Conservation (phyloP, 371 early-diverging fungal genomes). For the Mucor mucedo region DNA sequence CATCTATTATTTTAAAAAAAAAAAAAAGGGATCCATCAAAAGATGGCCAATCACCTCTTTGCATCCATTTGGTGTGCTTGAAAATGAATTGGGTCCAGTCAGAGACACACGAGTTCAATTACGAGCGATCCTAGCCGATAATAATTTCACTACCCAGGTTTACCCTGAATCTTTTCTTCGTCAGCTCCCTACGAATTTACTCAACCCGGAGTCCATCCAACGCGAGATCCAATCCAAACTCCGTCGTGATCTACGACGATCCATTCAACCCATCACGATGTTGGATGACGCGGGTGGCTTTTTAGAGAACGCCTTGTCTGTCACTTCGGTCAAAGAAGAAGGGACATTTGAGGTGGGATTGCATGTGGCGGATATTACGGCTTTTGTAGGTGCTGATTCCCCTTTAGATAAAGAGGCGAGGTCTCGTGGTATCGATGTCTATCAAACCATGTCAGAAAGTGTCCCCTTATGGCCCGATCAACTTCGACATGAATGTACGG, state of each 20-base stretch:
- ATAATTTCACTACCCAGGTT: slow-evolving; percentile 50
- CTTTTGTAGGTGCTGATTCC: slow-evolving; percentile 89
- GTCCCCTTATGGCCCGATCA: slow-evolving; percentile 96
- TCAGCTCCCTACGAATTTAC: slow-evolving; percentile 46
- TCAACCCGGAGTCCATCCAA: slow-evolving; percentile 39
- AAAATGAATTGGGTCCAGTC: slow-evolving; percentile 66
- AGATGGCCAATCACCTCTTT: slow-evolving; percentile 74
- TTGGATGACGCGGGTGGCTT: slow-evolving; percentile 16
- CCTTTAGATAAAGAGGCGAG: slow-evolving; percentile 91
- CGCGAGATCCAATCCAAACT: slow-evolving; percentile 55
- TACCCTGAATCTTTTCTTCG: slow-evolving; percentile 63
- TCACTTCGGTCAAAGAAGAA: not conserved
- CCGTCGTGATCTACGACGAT: slow-evolving; percentile 67
- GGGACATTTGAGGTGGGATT: slow-evolving; percentile 74
- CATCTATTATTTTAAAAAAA: not conserved
- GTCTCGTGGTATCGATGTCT: slow-evolving; percentile 88
- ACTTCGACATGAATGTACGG: slow-evolving; percentile 72
- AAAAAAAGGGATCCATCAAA: slow-evolving; percentile 59
- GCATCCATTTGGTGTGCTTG: slow-evolving; percentile 77
- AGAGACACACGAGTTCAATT: slow-evolving; percentile 70
- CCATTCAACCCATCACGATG: slow-evolving; percentile 59
- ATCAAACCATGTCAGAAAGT: slow-evolving; percentile 73
- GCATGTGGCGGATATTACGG: slow-evolving; percentile 98
- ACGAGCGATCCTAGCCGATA: slow-evolving; percentile 72
- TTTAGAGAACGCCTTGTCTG: slow-evolving; percentile 17